These are phyloP conservation scores for Paecilomyces sp. DNA, from an alignment of 2,329 filamentous ascomycete genomes.

Conservation along the genomic window DNA sequence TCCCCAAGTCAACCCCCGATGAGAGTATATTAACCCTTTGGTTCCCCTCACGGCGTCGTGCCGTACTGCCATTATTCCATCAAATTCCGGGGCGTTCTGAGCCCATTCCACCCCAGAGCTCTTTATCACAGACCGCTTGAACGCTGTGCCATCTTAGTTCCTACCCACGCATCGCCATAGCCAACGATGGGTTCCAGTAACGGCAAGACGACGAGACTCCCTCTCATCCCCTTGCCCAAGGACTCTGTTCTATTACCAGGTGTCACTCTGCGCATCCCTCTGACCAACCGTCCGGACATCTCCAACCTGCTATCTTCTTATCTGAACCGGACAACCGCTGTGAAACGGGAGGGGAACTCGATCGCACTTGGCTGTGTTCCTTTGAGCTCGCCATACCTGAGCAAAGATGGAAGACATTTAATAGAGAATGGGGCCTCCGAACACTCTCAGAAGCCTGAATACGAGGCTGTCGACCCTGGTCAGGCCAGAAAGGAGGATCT, in stretches of 20 bases:
- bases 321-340: conserved; percentile 65
- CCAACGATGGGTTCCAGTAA: conserved; percentile 29
- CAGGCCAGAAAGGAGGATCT: conserved; percentile 64
- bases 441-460: conserved; percentile 35
- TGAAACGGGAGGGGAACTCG: conserved; percentile 56
- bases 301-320: conserved; percentile 79
- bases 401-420: conserved; percentile 66
- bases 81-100: background rate
- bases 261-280: conserved; percentile 74
- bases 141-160: background rate
- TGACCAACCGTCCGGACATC: conserved; percentile 78
- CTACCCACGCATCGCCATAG: background rate
- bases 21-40: background rate
- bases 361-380: conserved; percentile 85
- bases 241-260: conserved; percentile 79
- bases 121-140: background rate
- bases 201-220: conserved; percentile 45
- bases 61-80: background rate
- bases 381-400: conserved; percentile 66
- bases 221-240: conserved; percentile 74
- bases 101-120: background rate
- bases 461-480: conserved; percentile 49
- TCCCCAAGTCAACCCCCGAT: conserved; percentile 9
- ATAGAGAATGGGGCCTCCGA: conserved; percentile 57
- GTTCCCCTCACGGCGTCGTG: background rate